A percentile compares a stretch with the other conserved stretches of the same genome.
phyloP scores from a whole-genome alignment of 176 grass and related monocot genomes.

The Typha latifolia region DNA sequence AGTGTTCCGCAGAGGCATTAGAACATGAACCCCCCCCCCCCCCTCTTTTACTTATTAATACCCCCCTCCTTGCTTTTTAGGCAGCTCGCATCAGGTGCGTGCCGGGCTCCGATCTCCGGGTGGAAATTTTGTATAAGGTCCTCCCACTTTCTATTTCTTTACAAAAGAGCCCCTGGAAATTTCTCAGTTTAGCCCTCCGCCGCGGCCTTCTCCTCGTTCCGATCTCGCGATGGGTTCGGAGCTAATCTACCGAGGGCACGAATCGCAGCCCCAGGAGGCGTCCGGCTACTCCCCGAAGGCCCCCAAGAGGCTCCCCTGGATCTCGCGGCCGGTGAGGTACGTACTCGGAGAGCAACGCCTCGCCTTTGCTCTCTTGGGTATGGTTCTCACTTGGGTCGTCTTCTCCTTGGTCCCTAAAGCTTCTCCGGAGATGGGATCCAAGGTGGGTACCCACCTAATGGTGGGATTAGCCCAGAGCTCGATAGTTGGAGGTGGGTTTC shows the following conservation, averaged over 20 bases:
- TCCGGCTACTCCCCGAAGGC: slow-evolving; percentile 38
- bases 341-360: slow-evolving; percentile 56
- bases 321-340: slow-evolving; percentile 47
- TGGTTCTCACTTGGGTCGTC: slow-evolving; percentile 46
- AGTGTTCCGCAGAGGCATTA: background rate
- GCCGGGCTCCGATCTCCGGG: background rate
- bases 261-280: slow-evolving; percentile 4
- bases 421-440: background rate
- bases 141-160: background rate
- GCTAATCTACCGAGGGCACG: slow-evolving; percentile 54
- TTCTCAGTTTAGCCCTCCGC: slow-evolving; percentile 12
- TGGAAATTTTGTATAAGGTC: background rate
- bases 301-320: slow-evolving; percentile 49
- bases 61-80: background rate
- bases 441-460: background rate
- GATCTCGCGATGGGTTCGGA: slow-evolving; percentile 55
- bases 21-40: too few relatives aligned
- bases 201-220: background rate
- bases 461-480: background rate
- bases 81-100: background rate
- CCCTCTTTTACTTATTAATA: background rate
- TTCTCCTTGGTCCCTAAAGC: slow-evolving; percentile 32
- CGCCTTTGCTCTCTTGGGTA: slow-evolving; percentile 62
- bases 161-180: background rate
- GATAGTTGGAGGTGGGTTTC: background rate